Base-by-base conservation (phyloP, 352 stramenopile species). In the Albugo candida region DNA sequence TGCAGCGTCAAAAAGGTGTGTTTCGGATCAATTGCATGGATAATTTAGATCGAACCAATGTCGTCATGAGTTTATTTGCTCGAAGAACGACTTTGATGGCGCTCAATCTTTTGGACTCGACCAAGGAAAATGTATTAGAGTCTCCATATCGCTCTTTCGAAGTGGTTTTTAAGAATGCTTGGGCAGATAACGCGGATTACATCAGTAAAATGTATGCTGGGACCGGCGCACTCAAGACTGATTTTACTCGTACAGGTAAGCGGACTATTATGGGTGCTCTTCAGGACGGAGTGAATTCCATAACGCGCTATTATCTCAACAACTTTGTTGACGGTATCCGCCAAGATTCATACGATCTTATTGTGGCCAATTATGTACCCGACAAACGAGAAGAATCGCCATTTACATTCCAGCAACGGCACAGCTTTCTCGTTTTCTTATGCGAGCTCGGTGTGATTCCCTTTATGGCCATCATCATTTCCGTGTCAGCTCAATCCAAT, bases 11-110 rank as follows among this genome's bases (percentile, higher is more conserved):
- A 64, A 75, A 72, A 24, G 85, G 83, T 39, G 80, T 98, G n/a
- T 81, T 97, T 43, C 77, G 93, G 39, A 95, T 94, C 37, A 98
- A 98, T 70, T 98, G 93, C 66, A 97, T 98, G 83, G 93, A 98
- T 72, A 97, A 93, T 61, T 64, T 98, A 11, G 93, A 98, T 70
- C 74, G 93, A 31, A 98, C 92, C 11, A 97, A 97, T 60, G 92
- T 98, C 31, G 91, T 97, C 38, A 94, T 97, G 68, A 95, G 83
- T 57, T 71, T 97, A 36, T 93, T 96, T 54, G 87, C 81, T 37
- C 68, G 85, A 36, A 70, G 77, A n/a, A 60, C 81, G 24, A 61
- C 93, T 40, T 79, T 94, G 41, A 64, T 65, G 46, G 69, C 87
- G 42, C 60, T 96, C 1, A 55, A 63, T 1, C 48, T 76, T 24